Conservation (phyloP, 768 basidiomycete genomes). For the Sistotremastrum suecicum region DNA sequence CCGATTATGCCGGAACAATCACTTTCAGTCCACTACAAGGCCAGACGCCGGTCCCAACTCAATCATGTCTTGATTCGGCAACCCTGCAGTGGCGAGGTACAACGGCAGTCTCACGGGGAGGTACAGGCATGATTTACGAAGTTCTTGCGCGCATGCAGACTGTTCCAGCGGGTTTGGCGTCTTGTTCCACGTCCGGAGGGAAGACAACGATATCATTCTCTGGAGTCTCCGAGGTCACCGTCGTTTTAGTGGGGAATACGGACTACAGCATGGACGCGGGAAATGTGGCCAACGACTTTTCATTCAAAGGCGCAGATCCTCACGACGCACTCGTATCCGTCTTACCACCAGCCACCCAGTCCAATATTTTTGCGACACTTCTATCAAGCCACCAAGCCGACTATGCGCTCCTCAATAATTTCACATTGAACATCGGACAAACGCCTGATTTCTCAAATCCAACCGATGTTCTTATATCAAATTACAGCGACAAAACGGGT, state of each 20-base stretch:
- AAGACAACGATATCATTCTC: conserved; percentile 27
- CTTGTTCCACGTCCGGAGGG: conserved; percentile 9
- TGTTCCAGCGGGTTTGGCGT: conserved; percentile 7
- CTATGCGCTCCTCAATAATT: conserved; percentile 29
- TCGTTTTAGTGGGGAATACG: conserved; percentile 65
- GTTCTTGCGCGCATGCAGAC: conserved; percentile 36
- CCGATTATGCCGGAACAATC: conserved; percentile 9
- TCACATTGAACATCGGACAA: conserved; percentile 48
- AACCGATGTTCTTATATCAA: conserved; percentile 40
- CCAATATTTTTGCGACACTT: conserved; percentile 14
- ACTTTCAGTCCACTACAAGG: conserved; percentile 34
- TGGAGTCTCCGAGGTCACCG: conserved; percentile 38
- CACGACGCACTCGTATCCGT: conserved; percentile 29
- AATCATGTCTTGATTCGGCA: conserved; percentile 45
- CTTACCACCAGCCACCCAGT: conserved; percentile 16
- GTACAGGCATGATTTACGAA: conserved; percentile 60
- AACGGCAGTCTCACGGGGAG: conserved; percentile 28
- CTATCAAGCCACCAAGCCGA: conserved; percentile 39
- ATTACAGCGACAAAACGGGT: conserved; percentile 40
- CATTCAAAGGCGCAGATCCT: conserved; percentile 53
- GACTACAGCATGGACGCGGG: conserved; percentile 54
- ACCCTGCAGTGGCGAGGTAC: conserved; percentile 35
- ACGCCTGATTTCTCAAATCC: conserved; percentile 30
- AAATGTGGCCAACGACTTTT: conserved; percentile 35
- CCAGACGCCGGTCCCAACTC: conserved; percentile 38